Evolutionary conservation across 83 land plant species (phyloP).

Genomic region (Larix sibirica): DNA sequence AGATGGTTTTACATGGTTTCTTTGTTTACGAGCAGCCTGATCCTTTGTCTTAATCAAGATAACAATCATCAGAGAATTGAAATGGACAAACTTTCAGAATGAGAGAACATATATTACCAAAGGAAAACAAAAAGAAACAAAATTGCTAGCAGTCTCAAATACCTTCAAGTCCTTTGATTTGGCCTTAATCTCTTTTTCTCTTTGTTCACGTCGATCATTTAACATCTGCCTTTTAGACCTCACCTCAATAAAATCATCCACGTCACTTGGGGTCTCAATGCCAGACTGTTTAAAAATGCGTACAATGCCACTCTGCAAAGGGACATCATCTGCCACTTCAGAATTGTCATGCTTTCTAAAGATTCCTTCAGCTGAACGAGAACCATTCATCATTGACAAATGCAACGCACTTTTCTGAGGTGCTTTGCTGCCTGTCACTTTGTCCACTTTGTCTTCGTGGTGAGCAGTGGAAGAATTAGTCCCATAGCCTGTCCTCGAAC

Average conservation of each 20-base stretch:
- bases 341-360: conserved; percentile 31
- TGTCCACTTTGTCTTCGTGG: conserved; percentile 19
- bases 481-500: conserved; percentile 4
- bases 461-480: conserved; percentile 7
- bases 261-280: conserved; percentile 77
- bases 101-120: not conserved
- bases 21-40: conserved; percentile 36
- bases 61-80: conserved; percentile 7
- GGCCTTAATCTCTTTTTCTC: conserved; percentile 77
- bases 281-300: conserved; percentile 81
- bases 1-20: conserved; percentile 13
- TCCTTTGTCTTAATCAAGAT: conserved; percentile 19
- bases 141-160: not conserved
- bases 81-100: not conserved
- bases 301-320: conserved; percentile 72
- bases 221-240: conserved; percentile 90
- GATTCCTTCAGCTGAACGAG: conserved; percentile 26
- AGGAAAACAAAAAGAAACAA: not conserved
- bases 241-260: conserved; percentile 94
- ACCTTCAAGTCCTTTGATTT: conserved; percentile 79
- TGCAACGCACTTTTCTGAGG: conserved; percentile 18
- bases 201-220: conserved; percentile 78
- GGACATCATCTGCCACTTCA: conserved; percentile 60
- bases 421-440: conserved; percentile 21
- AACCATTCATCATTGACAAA: not conserved